These are phyloP conservation scores for Austroboletus rostrupii DNA, from an alignment of 1,284 basidiomycete species.

Conservation along the genomic window DNA sequence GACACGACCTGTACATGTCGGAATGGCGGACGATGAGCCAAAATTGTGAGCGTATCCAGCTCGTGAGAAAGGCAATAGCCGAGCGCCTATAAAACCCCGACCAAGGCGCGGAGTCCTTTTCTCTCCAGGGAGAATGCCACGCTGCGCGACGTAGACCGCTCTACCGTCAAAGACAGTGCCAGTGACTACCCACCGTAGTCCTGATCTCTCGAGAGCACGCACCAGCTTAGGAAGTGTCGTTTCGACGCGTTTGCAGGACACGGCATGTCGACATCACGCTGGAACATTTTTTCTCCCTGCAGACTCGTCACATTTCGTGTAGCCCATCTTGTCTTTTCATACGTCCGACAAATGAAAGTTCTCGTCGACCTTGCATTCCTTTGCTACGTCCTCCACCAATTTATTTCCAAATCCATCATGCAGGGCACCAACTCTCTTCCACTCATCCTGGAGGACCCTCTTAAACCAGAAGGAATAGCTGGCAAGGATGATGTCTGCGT, in stretches of 20 bases:
- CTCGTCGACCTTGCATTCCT: slow-evolving; percentile 17
- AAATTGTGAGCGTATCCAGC: background rate
- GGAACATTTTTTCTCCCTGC: slow-evolving; percentile 33
- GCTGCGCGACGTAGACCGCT: slow-evolving; percentile 40
- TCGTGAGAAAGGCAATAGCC: slow-evolving; percentile 22
- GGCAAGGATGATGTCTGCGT: slow-evolving; percentile 27
- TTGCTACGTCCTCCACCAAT: slow-evolving; percentile 19
- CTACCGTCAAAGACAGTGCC: slow-evolving; percentile 47
- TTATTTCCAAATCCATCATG: slow-evolving; percentile 24
- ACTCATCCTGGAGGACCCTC: slow-evolving; percentile 16
- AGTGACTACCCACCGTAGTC: slow-evolving; percentile 39
- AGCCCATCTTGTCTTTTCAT: too few species aligned
- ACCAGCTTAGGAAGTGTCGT: slow-evolving; percentile 52
- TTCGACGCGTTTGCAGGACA: slow-evolving; percentile 39
- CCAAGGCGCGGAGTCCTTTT: background rate
- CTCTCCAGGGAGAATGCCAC: slow-evolving; percentile 42
- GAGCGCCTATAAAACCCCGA: slow-evolving; percentile 24
- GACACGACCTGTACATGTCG: slow-evolving; percentile 35
- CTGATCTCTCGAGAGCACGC: slow-evolving; percentile 42
- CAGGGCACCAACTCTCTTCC: slow-evolving; percentile 20
- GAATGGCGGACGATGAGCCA: background rate
- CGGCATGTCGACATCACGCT: slow-evolving; percentile 49
- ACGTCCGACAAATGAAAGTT: background rate
- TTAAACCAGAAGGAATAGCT: slow-evolving; percentile 17
- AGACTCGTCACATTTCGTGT: too few species aligned